These are phyloP conservation scores for baker's yeast (Saccharomyces cerevisiae) DNA, from an alignment of 805 yeast genomes.

Conservation along the genomic window DNA sequence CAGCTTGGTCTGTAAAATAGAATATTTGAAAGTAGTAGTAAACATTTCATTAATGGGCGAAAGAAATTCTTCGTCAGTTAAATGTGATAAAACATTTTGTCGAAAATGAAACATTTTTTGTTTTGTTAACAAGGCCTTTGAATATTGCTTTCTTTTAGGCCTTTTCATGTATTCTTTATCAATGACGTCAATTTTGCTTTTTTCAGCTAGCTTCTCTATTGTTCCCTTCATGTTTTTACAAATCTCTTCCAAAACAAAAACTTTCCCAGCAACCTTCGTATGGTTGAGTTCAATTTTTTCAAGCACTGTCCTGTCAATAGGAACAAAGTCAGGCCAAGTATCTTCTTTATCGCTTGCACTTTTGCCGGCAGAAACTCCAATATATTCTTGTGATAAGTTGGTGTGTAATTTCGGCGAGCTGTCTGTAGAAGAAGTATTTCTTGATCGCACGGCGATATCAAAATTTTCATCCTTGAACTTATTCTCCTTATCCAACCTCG, in stretches of 20 bases:
- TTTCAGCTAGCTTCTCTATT: conserved; percentile 3
- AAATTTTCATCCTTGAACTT: neutral
- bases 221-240: conserved; percentile 6
- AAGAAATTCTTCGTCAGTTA: conserved; percentile 1
- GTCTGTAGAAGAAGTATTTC: neutral
- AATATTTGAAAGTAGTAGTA: conserved; percentile 11
- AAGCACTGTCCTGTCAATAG: neutral
- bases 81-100: conserved; percentile 1
- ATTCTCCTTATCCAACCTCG: neutral
- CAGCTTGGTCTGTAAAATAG: conserved; percentile 11
- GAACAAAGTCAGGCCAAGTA: neutral
- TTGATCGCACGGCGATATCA: neutral
- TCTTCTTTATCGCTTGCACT: neutral
- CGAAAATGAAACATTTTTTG: conserved; percentile 9
- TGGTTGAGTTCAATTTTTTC: neutral
- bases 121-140: conserved; percentile 8
- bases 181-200: neutral
- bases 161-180: conserved; percentile 5
- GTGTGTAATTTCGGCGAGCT: neutral
- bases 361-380: neutral
- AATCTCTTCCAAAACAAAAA: conserved; percentile 8
- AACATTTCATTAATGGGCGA: conserved; percentile 7
- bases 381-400: neutral
- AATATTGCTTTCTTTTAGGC: conserved; percentile 8
- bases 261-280: conserved; percentile 9